Conservation (phyloP, 2,329 filamentous ascomycete genomes). For the Periconia macrospinosa region DNA sequence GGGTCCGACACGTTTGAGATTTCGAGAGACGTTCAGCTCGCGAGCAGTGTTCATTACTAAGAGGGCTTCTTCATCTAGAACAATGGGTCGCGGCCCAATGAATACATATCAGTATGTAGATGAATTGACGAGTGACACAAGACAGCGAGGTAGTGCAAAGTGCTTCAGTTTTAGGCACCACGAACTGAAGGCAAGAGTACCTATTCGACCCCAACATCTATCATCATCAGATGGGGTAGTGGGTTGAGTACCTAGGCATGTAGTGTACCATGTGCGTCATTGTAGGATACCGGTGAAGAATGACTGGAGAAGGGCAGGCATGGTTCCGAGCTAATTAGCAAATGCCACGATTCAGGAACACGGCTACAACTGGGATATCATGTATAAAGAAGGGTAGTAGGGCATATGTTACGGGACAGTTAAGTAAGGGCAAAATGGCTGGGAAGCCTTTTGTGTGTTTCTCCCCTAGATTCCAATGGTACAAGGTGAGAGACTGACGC, state of each 20-base stretch:
- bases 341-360: neutral
- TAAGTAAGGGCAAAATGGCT: neutral
- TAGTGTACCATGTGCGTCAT: neutral
- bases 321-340: neutral
- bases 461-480: constrained; percentile 4
- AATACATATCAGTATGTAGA: constrained; percentile 52
- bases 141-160: neutral
- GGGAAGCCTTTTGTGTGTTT: neutral
- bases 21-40: too few relatives aligned
- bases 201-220: neutral
- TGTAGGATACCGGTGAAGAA: neutral
- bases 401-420: neutral
- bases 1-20: too few relatives aligned
- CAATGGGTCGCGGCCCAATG: constrained; percentile 57
- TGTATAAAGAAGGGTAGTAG: neutral
- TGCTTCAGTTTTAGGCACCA: neutral
- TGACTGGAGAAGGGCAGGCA: neutral
- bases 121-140: neutral
- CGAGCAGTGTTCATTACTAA: too few relatives aligned
- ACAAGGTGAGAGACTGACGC: constrained; percentile 1
- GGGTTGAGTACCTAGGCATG: neutral
- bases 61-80: constrained; percentile 31
- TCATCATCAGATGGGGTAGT: neutral
- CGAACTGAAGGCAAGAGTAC: too few relatives aligned
- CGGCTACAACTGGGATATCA: neutral